Evolutionary conservation across 163 green algal genomes (phyloP).

Genomic region (Chloromonas sp.): DNA sequence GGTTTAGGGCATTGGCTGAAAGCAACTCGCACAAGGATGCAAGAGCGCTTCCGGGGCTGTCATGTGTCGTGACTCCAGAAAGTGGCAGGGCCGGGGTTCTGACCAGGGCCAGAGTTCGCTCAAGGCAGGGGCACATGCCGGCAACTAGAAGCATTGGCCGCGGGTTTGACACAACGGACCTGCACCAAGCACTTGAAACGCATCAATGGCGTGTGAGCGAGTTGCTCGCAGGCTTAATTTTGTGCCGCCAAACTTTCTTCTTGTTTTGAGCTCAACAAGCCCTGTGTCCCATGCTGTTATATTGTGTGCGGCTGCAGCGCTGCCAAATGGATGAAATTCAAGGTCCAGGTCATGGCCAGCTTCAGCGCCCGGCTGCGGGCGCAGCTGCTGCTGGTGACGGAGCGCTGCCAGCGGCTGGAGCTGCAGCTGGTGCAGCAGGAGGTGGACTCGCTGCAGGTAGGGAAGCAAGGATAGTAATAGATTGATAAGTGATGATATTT

Average conservation of each 20-base stretch:
- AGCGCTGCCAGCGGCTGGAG: slow-evolving; percentile 4
- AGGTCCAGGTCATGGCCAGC: slow-evolving; percentile 21
- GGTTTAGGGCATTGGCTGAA: too few relatives aligned
- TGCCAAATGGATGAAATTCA: slow-evolving; percentile 11
- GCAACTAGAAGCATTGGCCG: neutral
- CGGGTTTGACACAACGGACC: neutral
- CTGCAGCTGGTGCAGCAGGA: neutral
- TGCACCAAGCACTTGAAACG: too few relatives aligned
- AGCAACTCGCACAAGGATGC: too few relatives aligned
- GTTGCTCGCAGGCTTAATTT: too few relatives aligned
- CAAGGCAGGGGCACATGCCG: neutral
- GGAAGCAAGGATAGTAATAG: neutral
- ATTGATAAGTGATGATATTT: neutral
- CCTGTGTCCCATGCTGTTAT: neutral
- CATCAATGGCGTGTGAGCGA: too few relatives aligned
- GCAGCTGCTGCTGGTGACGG: slow-evolving; percentile 3
- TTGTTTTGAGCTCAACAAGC: too few relatives aligned
- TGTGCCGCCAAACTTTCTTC: too few relatives aligned
- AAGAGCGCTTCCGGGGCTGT: neutral
- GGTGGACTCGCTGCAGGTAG: neutral
- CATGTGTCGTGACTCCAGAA: neutral
- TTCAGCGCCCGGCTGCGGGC: slow-evolving; percentile 16
- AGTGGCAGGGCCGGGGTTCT: neutral
- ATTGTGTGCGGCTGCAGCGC: neutral
- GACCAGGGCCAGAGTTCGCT: neutral